Percentiles rank a stretch among this genome's conserved stretches.
Conservation (phyloP, 495 filamentous ascomycete species). For the Penicillium mononematosum region DNA sequence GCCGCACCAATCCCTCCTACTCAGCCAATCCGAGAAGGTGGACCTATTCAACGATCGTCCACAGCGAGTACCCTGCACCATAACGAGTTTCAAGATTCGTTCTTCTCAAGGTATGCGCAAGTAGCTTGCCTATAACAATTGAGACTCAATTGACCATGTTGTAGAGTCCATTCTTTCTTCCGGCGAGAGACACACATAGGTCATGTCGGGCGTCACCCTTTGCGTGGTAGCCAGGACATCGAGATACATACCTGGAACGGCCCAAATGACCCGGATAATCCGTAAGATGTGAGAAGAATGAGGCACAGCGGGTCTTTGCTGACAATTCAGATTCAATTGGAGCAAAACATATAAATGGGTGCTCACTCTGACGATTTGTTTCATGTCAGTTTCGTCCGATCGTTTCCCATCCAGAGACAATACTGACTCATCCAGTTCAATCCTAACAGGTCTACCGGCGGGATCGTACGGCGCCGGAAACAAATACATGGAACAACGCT, state of each 20-base stretch:
- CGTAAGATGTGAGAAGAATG: slow-evolving; percentile 3
- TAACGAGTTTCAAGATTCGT: slow-evolving; percentile 29
- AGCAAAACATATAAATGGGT: slow-evolving; percentile 36
- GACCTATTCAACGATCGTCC: slow-evolving; percentile 6
- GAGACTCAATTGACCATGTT: neutral
- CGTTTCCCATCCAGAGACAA: neutral
- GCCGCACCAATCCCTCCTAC: neutral
- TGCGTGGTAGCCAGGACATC: slow-evolving; percentile 20
- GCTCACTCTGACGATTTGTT: slow-evolving; percentile 42
- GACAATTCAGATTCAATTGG: slow-evolving; percentile 5
- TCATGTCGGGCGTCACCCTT: slow-evolving; percentile 23
- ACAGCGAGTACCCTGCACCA: slow-evolving; percentile 21
- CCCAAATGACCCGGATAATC: slow-evolving; percentile 29
- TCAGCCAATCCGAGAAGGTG: neutral
- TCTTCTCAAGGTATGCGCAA: slow-evolving; percentile 18
- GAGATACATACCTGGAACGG: slow-evolving; percentile 33
- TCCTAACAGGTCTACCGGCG: slow-evolving; percentile 43
- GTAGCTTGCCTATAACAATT: neutral
- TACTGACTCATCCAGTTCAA: slow-evolving; percentile 26
- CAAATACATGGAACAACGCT: slow-evolving; percentile 36
- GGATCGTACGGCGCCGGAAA: slow-evolving; percentile 44
- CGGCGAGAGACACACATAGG: slow-evolving; percentile 25
- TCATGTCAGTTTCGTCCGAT: slow-evolving; percentile 28
- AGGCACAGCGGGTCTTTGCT: neutral
- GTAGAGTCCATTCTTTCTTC: slow-evolving; percentile 25